Conservation (phyloP, 2,329 filamentous ascomycete species). For the Penicillium thymicola region DNA sequence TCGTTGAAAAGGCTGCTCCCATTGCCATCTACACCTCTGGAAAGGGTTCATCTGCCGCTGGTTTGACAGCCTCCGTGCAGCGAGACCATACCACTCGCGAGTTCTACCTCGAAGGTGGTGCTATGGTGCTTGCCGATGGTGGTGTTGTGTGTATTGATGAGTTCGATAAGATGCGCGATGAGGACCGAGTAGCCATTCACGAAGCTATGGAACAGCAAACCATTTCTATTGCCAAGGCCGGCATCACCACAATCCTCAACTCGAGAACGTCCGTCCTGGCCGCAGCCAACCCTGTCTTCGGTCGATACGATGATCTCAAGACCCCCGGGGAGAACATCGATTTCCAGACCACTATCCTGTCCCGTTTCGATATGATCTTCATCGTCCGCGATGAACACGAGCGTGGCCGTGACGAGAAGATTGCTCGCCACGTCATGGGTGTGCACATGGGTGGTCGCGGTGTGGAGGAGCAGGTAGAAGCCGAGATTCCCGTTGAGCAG, state of each 20-base stretch:
- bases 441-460: constrained; percentile 92
- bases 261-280: constrained; percentile 92
- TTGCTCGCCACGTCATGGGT: constrained; percentile 94
- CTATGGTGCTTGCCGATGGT: constrained; percentile 95
- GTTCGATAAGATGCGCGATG: constrained; percentile 99
- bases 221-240: constrained; percentile 97
- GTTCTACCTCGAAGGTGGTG: constrained; percentile 96
- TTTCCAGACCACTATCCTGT: constrained; percentile 97
- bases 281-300: constrained; percentile 95
- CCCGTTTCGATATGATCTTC: constrained; percentile 99
- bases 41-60: constrained; percentile 94
- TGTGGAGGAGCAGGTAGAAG: constrained; percentile 75
- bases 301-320: constrained; percentile 96
- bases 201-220: constrained; percentile 99
- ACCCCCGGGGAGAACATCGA: constrained; percentile 98
- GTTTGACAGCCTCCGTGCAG: constrained; percentile 95
- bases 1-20: constrained; percentile 92
- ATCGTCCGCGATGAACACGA: constrained; percentile 96
- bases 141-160: constrained; percentile 98
- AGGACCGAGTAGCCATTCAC: constrained; percentile 96
- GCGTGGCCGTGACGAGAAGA: constrained; percentile 81
- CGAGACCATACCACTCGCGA: constrained; percentile 87
- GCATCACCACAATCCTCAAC: constrained; percentile 97
- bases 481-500: constrained; percentile 90
- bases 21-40: constrained; percentile 99